Base-by-base conservation (phyloP, 371 early-diverging fungal species). In the Blakeslea trispora region DNA sequence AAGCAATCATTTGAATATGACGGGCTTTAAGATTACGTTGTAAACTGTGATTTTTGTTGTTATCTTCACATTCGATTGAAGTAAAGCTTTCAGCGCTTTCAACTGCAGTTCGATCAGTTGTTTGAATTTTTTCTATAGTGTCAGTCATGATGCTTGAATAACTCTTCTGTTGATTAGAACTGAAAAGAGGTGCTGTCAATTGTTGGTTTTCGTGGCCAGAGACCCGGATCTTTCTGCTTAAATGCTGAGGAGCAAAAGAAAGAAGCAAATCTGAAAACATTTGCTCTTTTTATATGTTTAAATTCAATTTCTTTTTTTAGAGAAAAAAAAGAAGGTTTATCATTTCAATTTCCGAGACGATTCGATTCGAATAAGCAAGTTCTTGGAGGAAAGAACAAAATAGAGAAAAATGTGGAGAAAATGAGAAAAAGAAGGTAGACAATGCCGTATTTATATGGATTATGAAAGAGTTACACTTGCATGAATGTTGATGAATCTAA, bases 1-100 rank as follows among this genome's bases (percentile, higher is more conserved):
- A 59, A 23, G 86, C 77, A 69, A 86, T 86, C 86, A 83, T 86
- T 61, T 79, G 74, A 45, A 83, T 73, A 56, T 83, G 84, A 32
- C 84, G 72, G 45, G 82, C 76, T 45, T 83, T 72, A 1, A 83
- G 56, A 14, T 73, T 69, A 53, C 82, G 74, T 21, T 72, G 50
- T 5, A 76, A 50, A n/a, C 44, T 39, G 31, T 50, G 64, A 32
- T 34, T 45, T 37, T 50, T 54, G 34, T 37, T 18, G 22, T 56
- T 34, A 9, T 42, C 23, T 17, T 61, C 53, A 57, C 54, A 64
- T 1, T 51, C 24, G 18, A 43, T 42, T 11, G 57, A 61, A 4
- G 22, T 31, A 39, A 46, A 50, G 18, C 55, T 61, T 22, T 50
- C 50, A n/a, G 40, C 62, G 35, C 57, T 31, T 35, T 73, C 74